Conservation (phyloP, 345 rosid genomes). For the Lepidium didymum region DNA sequence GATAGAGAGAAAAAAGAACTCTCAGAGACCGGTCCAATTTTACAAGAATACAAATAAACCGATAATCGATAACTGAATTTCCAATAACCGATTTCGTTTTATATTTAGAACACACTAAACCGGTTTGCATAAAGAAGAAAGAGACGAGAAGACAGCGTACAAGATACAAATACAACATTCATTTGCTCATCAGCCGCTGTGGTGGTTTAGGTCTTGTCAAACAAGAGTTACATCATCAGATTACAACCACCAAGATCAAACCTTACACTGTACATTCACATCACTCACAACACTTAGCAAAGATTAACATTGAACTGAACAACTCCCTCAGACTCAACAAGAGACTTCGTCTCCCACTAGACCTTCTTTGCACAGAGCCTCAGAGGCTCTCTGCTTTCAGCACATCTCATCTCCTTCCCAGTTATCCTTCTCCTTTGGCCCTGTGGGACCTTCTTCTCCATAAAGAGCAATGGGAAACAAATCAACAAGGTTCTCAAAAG, state of each 20-base stretch:
- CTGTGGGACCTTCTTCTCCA: conserved; percentile 97
- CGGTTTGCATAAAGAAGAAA: background rate
- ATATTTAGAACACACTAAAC: background rate
- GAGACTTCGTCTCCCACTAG: background rate
- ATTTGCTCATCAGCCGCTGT: background rate
- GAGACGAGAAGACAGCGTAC: background rate
- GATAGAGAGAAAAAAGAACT: conserved; percentile 1
- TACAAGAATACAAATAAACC: background rate
- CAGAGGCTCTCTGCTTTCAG: conserved; percentile 1
- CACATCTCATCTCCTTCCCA: conserved; percentile 81
- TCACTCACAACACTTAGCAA: background rate
- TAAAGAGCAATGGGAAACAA: conserved; percentile 83
- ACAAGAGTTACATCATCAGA: background rate
- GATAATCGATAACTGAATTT: background rate
- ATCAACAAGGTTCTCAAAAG: conserved; percentile 66
- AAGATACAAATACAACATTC: background rate
- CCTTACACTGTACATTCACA: background rate
- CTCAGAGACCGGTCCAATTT: conserved; percentile 1
- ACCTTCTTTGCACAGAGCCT: background rate
- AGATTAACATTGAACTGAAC: conserved; percentile 3
- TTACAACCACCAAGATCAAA: background rate
- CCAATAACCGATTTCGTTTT: background rate
- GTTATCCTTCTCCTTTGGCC: conserved; percentile 88
- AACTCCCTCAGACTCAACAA: background rate
- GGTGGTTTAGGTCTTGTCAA: background rate